Base-by-base conservation (phyloP, 2,329 filamentous ascomycete genomes). In the Anisogramma anomala region DNA sequence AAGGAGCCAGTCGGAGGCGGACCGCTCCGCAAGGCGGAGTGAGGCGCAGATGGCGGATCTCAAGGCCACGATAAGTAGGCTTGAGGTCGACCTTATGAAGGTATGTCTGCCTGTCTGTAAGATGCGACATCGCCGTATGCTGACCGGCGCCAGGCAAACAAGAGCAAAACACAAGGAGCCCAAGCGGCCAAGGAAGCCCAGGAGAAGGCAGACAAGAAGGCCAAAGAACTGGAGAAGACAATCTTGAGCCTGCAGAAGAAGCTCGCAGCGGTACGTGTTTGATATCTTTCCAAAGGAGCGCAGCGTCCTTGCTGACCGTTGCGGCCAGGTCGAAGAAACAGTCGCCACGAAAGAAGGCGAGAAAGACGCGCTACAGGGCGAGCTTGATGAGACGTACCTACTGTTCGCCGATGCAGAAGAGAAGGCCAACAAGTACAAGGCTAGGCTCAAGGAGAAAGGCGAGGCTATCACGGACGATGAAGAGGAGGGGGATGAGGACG, bases 341-440 rank as follows among this genome's bases (percentile, higher is more conserved):
- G 36, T 42, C 17, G 33, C 25, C 9, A 14, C 23, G 48, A 79
- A 74, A 47, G 74, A 79, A 50, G 70, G 76, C 45, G 77, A 81
- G 43, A 77, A 73, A 41, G 69, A 76, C 46, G 63, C 71, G 1
- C 70, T 72, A 4, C 84, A 89, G 55, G 69, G 74, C 3, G 84
- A 91, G 58, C 66, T 89, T 33, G 84, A 91, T 50, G 84, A 91
- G 57, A 67, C 89, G 40, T 64, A 91, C 26, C 82, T 89, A 64
- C 79, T 91, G 4, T 85, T 88, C 59, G 78, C 76, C 11, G 84
- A 91, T 55, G 56, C 87, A 14, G 84, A 91, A 30, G 82, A 85
- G 40, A 89, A 88, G 62, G 68, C 77, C 36, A 69, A 71, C 31
- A 77, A 74, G 51, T 86, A 89, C 55, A 89, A 84, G 71, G 81